A percentile compares a stretch with the other conserved stretches of the same genome.
Evolutionary conservation across 495 filamentous ascomycete species (phyloP).

Genomic region (Neurospora sp.): DNA sequence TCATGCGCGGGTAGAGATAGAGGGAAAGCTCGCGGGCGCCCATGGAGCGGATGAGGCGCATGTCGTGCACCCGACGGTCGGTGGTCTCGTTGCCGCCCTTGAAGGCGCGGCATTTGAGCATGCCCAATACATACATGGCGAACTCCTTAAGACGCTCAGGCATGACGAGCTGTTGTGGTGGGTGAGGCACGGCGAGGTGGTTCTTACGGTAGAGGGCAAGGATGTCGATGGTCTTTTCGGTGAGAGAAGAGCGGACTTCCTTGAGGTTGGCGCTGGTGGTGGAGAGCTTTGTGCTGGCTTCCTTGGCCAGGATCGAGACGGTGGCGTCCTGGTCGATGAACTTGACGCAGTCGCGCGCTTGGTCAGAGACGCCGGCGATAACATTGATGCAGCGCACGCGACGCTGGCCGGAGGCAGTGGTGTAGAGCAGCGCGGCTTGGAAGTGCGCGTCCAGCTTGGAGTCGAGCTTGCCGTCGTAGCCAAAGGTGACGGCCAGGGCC

Average conservation of each 20-base stretch:
- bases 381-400: slow-evolving; percentile 88
- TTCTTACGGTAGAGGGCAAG: slow-evolving; percentile 89
- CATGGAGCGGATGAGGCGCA: slow-evolving; percentile 82
- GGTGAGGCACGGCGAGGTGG: slow-evolving; percentile 66
- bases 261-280: slow-evolving; percentile 66
- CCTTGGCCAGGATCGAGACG: slow-evolving; percentile 77
- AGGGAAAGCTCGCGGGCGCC: slow-evolving; percentile 75
- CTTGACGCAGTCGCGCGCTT: slow-evolving; percentile 72
- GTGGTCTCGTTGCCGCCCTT: slow-evolving; percentile 90
- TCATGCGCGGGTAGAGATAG: slow-evolving; percentile 92
- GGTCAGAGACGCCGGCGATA: slow-evolving; percentile 83
- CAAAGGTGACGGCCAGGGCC: slow-evolving; percentile 83
- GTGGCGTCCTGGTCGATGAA: slow-evolving; percentile 94
- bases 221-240: slow-evolving; percentile 92
- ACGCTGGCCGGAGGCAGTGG: slow-evolving; percentile 79
- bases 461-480: slow-evolving; percentile 95
- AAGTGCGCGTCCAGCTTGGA: slow-evolving; percentile 95
- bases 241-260: slow-evolving; percentile 72
- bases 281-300: slow-evolving; percentile 70
- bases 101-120: slow-evolving; percentile 87
- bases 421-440: slow-evolving; percentile 91
- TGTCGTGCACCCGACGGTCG: slow-evolving; percentile 83
- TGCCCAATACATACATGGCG: slow-evolving; percentile 89
- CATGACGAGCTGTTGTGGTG: slow-evolving; percentile 87
- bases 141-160: slow-evolving; percentile 96